These are phyloP conservation scores for Camellia sinensis DNA, from an alignment of 148 eudicot species.

Conservation along the genomic window DNA sequence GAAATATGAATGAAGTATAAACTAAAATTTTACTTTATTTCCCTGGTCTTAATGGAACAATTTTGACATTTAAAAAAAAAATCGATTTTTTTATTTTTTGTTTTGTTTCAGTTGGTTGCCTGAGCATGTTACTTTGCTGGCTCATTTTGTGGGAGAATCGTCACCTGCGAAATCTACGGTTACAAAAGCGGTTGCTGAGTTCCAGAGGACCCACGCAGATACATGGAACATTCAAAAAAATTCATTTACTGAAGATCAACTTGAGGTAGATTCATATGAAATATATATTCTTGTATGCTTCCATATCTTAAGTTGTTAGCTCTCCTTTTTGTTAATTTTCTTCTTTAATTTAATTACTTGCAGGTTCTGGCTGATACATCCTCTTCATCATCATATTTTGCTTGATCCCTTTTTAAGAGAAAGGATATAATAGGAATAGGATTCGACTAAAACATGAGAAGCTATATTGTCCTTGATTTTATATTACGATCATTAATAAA, in stretches of 20 bases:
- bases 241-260: slow-evolving; percentile 86
- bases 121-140: slow-evolving; percentile 76
- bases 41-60: no score
- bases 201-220: slow-evolving; percentile 95
- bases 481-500: slow-evolving; percentile 10
- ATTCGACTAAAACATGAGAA: neutral
- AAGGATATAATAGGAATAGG: slow-evolving; percentile 25
- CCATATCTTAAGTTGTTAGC: neutral
- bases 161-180: slow-evolving; percentile 91
- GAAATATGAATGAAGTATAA: no score
- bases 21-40: no score
- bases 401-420: no score
- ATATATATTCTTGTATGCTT: neutral
- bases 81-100: no score
- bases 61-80: no score
- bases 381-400: no score
- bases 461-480: neutral
- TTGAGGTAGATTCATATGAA: slow-evolving; percentile 61
- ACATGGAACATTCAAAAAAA: slow-evolving; percentile 95
- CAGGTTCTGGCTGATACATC: no score
- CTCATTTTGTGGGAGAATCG: slow-evolving; percentile 71
- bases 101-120: slow-evolving; percentile 82
- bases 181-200: slow-evolving; percentile 96
- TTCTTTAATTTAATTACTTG: no score
- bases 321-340: no score